These are phyloP conservation scores for Gigaspora rosea DNA, from an alignment of 192 early-diverging fungal species.

Conservation along the genomic window DNA sequence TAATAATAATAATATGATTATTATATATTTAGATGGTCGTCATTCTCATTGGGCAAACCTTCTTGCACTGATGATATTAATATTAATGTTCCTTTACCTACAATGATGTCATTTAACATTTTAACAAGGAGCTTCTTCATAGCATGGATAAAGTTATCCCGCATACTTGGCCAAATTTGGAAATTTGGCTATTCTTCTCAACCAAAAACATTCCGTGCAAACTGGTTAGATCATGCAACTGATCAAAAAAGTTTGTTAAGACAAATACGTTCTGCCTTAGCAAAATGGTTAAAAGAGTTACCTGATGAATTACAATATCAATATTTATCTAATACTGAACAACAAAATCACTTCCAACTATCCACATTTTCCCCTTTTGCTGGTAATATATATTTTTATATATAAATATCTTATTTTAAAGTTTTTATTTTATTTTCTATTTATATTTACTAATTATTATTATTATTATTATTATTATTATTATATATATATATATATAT, in stretches of 20 bases:
- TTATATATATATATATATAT: no score
- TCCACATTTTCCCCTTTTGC: constrained; percentile 15
- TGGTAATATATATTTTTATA: neutral
- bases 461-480: no score
- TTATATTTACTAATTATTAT: no score
- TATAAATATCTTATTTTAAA: no score
- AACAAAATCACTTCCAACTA: constrained; percentile 10
- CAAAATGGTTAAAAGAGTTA: constrained; percentile 34
- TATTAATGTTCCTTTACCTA: constrained; percentile 23
- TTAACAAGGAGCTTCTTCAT: constrained; percentile 20
- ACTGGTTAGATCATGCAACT: constrained; percentile 17
- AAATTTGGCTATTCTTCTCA: constrained; percentile 33
- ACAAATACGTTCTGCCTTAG: constrained; percentile 20
- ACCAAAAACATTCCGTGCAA: constrained; percentile 20
- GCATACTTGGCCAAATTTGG: constrained; percentile 30
- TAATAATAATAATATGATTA: neutral
- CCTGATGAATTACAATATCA: constrained; percentile 35
- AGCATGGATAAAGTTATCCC: constrained; percentile 21
- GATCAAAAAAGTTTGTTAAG: constrained; percentile 24
- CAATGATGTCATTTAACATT: constrained; percentile 2
- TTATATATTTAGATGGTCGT: constrained; percentile 12
- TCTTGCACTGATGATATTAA: constrained; percentile 10
- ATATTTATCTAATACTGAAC: constrained; percentile 29
- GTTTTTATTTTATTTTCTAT: no score
- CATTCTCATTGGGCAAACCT: constrained; percentile 25